Percentiles rank a stretch among this genome's conserved stretches.
Evolutionary conservation across 78 protist genomes (phyloP).

Genomic region (Mantamonas sphyraenae): DNA sequence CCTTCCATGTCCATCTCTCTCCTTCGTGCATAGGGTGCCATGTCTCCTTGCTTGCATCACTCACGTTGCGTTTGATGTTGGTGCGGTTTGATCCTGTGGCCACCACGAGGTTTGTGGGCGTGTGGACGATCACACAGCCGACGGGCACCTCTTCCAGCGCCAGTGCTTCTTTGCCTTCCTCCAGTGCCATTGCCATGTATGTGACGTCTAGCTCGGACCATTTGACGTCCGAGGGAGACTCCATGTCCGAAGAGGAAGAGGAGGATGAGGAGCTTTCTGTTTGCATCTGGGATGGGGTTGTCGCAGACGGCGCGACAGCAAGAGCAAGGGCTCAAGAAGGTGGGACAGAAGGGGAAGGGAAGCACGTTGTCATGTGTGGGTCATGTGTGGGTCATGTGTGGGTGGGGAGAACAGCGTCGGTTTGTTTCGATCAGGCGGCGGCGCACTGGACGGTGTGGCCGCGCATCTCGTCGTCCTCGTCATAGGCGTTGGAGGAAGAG

Average conservation of each 20-base stretch:
- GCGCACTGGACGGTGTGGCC: slow-evolving; percentile 33
- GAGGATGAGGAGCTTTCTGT: no score
- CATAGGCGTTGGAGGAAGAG: neutral
- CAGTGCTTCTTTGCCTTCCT: slow-evolving; percentile 41
- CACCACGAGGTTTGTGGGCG: slow-evolving; percentile 1
- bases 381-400: no score
- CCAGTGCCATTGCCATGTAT: no score
- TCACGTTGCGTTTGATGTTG: slow-evolving; percentile 18
- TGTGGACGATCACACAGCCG: slow-evolving; percentile 59
- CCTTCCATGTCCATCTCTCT: neutral
- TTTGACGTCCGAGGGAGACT: no score
- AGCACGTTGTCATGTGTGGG: no score
- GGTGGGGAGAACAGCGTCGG: no score
- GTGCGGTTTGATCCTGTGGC: slow-evolving; percentile 38
- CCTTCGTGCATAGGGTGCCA: neutral
- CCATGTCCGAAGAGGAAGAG: neutral
- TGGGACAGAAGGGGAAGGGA: neutral
- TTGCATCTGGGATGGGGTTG: no score
- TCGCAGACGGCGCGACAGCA: neutral
- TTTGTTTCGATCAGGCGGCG: slow-evolving; percentile 6
- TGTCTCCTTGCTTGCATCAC: neutral
- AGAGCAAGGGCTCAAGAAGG: neutral
- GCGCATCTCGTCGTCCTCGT: slow-evolving; percentile 23
- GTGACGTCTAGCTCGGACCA: no score
- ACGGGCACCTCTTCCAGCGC: slow-evolving; percentile 58